Evolutionary conservation across 2,329 filamentous ascomycete genomes (phyloP).

Genomic region (Coleophoma cylindrospora): DNA sequence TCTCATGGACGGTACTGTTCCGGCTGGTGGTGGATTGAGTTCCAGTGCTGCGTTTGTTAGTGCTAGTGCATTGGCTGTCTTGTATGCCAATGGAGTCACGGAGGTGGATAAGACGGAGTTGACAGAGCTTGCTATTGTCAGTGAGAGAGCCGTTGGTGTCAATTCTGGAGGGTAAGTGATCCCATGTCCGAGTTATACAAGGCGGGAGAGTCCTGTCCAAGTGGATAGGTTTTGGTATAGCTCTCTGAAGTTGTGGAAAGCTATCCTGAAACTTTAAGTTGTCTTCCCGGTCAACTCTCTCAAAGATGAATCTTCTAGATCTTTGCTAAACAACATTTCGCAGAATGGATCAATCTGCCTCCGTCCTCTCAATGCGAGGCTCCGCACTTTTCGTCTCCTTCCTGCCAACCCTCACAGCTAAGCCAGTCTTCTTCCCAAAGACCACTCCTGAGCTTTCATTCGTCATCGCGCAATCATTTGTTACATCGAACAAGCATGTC

Average conservation of each 20-base stretch:
- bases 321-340: slow-evolving; percentile 17
- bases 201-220: neutral
- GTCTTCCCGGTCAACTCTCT: no score
- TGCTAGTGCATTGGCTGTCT: slow-evolving; percentile 80
- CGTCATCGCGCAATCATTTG: slow-evolving; percentile 90
- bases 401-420: slow-evolving; percentile 69
- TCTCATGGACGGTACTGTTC: slow-evolving; percentile 86
- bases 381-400: slow-evolving; percentile 90
- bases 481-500: slow-evolving; percentile 90
- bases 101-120: slow-evolving; percentile 86
- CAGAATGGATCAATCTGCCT: slow-evolving; percentile 96
- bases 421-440: slow-evolving; percentile 75
- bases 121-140: slow-evolving; percentile 89
- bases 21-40: slow-evolving; percentile 84
- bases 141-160: slow-evolving; percentile 89
- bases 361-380: slow-evolving; percentile 83
- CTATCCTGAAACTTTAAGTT: no score
- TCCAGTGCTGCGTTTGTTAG: slow-evolving; percentile 94
- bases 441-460: slow-evolving; percentile 83
- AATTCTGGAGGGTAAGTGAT: slow-evolving; percentile 80
- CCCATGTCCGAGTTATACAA: neutral
- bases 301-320: no score
- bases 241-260: neutral
- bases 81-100: slow-evolving; percentile 76
- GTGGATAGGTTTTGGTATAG: neutral